These are phyloP conservation scores for Diaporthe sp. DNA, from an alignment of 2,329 filamentous ascomycete genomes.

Conservation along the genomic window DNA sequence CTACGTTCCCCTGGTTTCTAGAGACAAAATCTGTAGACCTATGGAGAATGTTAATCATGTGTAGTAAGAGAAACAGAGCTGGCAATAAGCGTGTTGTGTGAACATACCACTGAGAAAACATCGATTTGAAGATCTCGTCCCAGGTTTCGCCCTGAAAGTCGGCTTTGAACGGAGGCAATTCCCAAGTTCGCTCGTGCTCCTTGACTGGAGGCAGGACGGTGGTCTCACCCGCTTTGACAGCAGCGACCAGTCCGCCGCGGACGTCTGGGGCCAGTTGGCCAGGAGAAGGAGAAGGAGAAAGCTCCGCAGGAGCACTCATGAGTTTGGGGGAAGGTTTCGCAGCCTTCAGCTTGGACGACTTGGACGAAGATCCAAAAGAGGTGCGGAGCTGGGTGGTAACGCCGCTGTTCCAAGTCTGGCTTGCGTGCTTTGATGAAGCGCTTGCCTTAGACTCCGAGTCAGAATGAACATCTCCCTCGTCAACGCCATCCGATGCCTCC, in stretches of 20 bases:
- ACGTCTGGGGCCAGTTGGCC: conserved; percentile 19
- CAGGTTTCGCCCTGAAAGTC: conserved; percentile 31
- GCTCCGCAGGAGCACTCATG: not conserved
- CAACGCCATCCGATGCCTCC: conserved; percentile 24
- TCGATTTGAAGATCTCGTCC: conserved; percentile 30
- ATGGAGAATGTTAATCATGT: not conserved
- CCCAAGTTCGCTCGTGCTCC: conserved; percentile 12
- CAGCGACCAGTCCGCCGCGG: conserved; percentile 19
- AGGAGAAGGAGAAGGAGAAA: not conserved
- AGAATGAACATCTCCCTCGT: conserved; percentile 27
- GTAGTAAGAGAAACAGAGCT: not conserved
- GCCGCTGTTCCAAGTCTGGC: conserved; percentile 41
- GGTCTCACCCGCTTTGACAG: conserved; percentile 2
- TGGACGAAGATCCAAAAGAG: conserved; percentile 30
- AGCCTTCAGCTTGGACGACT: not conserved
- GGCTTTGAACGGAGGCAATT: conserved; percentile 19
- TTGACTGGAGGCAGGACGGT: not conserved
- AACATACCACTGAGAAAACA: conserved; percentile 28
- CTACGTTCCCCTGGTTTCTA: conserved; percentile 22
- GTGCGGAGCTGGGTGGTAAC: conserved; percentile 36
- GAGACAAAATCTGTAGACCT: conserved; percentile 24
- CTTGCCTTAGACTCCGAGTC: conserved; percentile 14
- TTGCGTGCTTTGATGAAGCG: conserved; percentile 27
- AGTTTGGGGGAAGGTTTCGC: not conserved
- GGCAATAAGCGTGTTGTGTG: not conserved